These are phyloP conservation scores for Penicillium sp. DNA, from an alignment of 2,329 filamentous ascomycete genomes.

Conservation along the genomic window DNA sequence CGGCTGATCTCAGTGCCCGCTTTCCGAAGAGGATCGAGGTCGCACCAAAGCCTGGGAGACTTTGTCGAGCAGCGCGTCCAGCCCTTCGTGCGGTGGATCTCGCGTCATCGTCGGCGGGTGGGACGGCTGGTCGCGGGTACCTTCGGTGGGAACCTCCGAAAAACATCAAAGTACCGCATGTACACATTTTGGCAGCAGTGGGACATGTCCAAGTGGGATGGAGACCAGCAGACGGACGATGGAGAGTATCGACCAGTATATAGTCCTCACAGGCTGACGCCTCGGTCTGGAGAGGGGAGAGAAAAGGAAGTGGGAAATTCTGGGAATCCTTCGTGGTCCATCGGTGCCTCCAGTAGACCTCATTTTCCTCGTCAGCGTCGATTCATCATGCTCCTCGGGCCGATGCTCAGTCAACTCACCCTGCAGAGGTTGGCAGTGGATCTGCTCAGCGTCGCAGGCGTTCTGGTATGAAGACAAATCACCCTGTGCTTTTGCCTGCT, in stretches of 20 bases:
- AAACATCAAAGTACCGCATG: too few relatives aligned
- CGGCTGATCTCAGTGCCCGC: too few relatives aligned
- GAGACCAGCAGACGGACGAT: background rate
- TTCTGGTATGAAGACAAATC: slow-evolving; percentile 13
- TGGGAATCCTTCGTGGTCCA: too few relatives aligned
- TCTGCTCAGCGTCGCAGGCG: slow-evolving; percentile 13
- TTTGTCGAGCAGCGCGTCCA: too few relatives aligned
- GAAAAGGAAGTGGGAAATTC: background rate
- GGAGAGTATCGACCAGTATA: slow-evolving; percentile 12
- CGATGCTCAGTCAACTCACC: slow-evolving; percentile 15
- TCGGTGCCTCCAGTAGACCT: background rate
- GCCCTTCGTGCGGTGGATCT: background rate
- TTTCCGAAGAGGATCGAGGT: too few relatives aligned
- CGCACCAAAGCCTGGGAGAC: too few relatives aligned
- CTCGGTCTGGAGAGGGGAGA: too few relatives aligned
- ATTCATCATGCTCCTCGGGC: slow-evolving; percentile 21
- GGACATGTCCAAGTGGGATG: too few relatives aligned
- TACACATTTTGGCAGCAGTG: too few relatives aligned
- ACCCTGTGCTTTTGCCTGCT: background rate
- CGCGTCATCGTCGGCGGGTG: slow-evolving; percentile 9
- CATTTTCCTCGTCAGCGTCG: slow-evolving; percentile 1
- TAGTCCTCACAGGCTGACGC: slow-evolving; percentile 3
- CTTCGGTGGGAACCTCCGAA: slow-evolving; percentile 7
- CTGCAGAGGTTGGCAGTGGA: slow-evolving; percentile 13
- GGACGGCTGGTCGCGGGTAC: slow-evolving; percentile 22